Base-by-base conservation (phyloP, 1,139 yeast genomes). In the Candida neerlandica region DNA sequence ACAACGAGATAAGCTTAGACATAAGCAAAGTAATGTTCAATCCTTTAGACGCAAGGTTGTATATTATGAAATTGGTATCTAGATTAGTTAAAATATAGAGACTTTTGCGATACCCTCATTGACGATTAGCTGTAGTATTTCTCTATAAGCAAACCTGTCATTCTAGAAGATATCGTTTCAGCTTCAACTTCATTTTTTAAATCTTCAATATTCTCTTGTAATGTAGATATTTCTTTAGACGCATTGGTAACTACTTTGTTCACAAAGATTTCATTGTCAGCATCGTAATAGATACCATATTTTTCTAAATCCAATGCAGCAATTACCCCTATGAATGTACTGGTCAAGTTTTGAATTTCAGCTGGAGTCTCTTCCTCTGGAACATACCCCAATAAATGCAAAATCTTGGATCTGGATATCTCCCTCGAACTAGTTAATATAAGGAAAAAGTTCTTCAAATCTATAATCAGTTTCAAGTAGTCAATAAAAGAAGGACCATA, bases 31-130 rank as follows among this genome's bases (percentile, higher is more conserved):
- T 71, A 5, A 64, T 58, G 44, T 67, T 70, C 41, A 63, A 69
- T 54, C 63, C 76, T 1, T 51, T 71, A 40, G 61, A 63, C 44
- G 77, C 67, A 1, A 56, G 78, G 30, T 51, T 65, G 23, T 59
- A 55, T 39, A 62, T 67, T 35, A 54, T 69, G 50, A 56, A 57
- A 37, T 44, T 56, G 23, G 46, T 57, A 29, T 45, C 48, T 41
- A 55, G 53, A 42, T 41, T 52, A 48, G n/a, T 42, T 35, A 43
- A 32, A 21, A 26, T 39, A 35, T 34, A 41, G 32, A 44, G 29
- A 9, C 16, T 3, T 4, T n/a, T n/a, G n/a, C 5, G 9, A 33
- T 33, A 16, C 15, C 15, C 18, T 12, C 23, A 38, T 3, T 16
- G 14, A 21, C 41, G n/a, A 19, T 21, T 50, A 58, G 40, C 49